phyloP scores from a whole-genome alignment of 768 basidiomycete genomes.

The Lactarius tabidus region DNA sequence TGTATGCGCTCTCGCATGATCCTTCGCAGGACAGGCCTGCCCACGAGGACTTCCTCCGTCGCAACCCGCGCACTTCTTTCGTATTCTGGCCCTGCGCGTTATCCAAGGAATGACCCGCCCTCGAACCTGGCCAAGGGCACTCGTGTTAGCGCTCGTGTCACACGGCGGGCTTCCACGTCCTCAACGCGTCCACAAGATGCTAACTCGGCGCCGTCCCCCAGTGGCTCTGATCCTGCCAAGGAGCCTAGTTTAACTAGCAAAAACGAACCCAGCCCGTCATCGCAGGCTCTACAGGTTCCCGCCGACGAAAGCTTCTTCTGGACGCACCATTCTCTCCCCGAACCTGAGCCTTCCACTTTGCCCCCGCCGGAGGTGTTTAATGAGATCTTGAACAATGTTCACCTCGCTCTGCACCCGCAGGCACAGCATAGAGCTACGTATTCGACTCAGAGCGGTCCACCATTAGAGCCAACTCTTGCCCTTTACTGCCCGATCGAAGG shows the following conservation, averaged over 20 bases:
- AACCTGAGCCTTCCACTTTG: slow-evolving; percentile 37
- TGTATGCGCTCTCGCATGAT: slow-evolving; percentile 39
- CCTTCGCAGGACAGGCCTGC: slow-evolving; percentile 34
- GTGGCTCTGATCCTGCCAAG: not conserved
- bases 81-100: slow-evolving; percentile 31
- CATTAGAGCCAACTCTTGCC: slow-evolving; percentile 76
- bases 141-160: slow-evolving; percentile 28
- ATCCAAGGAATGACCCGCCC: slow-evolving; percentile 33
- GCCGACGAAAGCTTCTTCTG: slow-evolving; percentile 56
- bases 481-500: slow-evolving; percentile 88
- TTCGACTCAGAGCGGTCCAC: slow-evolving; percentile 47
- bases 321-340: slow-evolving; percentile 42
- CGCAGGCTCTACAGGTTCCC: slow-evolving; percentile 48
- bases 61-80: slow-evolving; percentile 32
- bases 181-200: slow-evolving; percentile 26
- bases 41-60: slow-evolving; percentile 30
- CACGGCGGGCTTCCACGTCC: slow-evolving; percentile 36
- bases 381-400: slow-evolving; percentile 69
- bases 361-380: slow-evolving; percentile 76
- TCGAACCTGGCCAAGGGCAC: slow-evolving; percentile 23
- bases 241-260: slow-evolving; percentile 21
- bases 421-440: slow-evolving; percentile 72
- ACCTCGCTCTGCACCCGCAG: slow-evolving; percentile 76
- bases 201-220: slow-evolving; percentile 21
- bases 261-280: slow-evolving; percentile 26